Evolutionary conservation across 169 alveolate species (phyloP).

Genomic region (Babesia ovis): DNA sequence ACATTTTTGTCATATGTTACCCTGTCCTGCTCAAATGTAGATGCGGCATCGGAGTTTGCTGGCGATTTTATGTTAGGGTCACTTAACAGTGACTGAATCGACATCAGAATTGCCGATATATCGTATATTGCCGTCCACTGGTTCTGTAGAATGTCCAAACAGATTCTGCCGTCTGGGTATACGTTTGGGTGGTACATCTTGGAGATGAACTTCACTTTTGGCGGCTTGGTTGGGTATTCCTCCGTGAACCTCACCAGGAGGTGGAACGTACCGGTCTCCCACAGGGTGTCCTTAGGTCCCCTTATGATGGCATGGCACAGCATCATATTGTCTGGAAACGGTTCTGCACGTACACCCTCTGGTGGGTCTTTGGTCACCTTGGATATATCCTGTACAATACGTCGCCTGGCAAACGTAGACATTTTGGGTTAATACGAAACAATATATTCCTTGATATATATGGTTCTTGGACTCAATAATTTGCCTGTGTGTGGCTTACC

Average conservation of each 20-base stretch:
- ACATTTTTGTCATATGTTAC: slow-evolving; percentile 68
- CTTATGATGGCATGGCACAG: slow-evolving; percentile 93
- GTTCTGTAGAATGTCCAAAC: slow-evolving; percentile 87
- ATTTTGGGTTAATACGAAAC: too few species aligned
- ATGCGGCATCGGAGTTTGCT: slow-evolving; percentile 94
- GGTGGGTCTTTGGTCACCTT: slow-evolving; percentile 87
- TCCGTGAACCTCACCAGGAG: slow-evolving; percentile 87
- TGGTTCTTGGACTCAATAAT: too few species aligned
- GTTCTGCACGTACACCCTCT: slow-evolving; percentile 88
- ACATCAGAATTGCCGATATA: slow-evolving; percentile 90
- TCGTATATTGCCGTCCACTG: slow-evolving; percentile 95
- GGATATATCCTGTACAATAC: slow-evolving; percentile 88
- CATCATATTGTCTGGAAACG: slow-evolving; percentile 89
- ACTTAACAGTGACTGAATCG: slow-evolving; percentile 89
- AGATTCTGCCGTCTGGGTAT: slow-evolving; percentile 88
- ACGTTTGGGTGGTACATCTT: slow-evolving; percentile 90
- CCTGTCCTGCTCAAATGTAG: slow-evolving; percentile 79
- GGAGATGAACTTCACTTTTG: slow-evolving; percentile 84
- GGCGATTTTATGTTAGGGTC: slow-evolving; percentile 96
- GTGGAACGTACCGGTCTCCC: slow-evolving; percentile 95
- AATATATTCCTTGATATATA: too few species aligned
- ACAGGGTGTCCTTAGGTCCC: slow-evolving; percentile 94
- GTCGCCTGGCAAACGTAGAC: slow-evolving; percentile 84
- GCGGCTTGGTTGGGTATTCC: slow-evolving; percentile 91
- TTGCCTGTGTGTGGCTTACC: too few species aligned